A percentile compares a stretch with the other conserved stretches of the same genome.
These are phyloP conservation scores for Lablab purpureus DNA, from an alignment of 306 rosid species.

Conservation along the genomic window DNA sequence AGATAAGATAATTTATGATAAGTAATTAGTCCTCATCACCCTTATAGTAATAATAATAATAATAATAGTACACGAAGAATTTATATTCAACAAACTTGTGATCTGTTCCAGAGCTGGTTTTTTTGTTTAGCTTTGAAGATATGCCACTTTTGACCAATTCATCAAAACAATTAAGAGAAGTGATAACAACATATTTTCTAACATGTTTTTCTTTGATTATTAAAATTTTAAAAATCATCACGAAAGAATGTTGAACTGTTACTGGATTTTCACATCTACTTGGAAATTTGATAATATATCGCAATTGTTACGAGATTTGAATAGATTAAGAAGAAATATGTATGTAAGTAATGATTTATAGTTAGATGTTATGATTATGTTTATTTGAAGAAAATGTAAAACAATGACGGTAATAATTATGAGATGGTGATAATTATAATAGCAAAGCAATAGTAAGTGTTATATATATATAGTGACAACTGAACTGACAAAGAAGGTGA, in stretches of 20 bases:
- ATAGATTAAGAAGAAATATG: constrained; percentile 27
- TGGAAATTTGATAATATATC: too few relatives aligned
- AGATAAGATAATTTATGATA: background rate
- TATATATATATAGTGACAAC: constrained; percentile 48
- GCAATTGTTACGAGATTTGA: background rate
- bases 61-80: background rate
- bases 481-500: constrained; percentile 46
- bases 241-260: too few relatives aligned
- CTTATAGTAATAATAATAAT: background rate
- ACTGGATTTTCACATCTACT: too few relatives aligned
- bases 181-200: too few relatives aligned
- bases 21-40: background rate
- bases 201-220: too few relatives aligned
- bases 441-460: constrained; percentile 41
- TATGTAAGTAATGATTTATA: constrained; percentile 36
- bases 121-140: background rate
- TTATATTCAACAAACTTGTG: background rate
- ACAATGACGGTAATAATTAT: constrained; percentile 48
- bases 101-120: background rate
- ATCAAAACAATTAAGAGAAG: background rate
- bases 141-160: background rate
- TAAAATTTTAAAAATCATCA: too few relatives aligned
- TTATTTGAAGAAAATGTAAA: constrained; percentile 44
- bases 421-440: constrained; percentile 37
- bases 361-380: constrained; percentile 47